Base-by-base conservation (phyloP, 208 protist species). In the Wallacemonas sp. region DNA sequence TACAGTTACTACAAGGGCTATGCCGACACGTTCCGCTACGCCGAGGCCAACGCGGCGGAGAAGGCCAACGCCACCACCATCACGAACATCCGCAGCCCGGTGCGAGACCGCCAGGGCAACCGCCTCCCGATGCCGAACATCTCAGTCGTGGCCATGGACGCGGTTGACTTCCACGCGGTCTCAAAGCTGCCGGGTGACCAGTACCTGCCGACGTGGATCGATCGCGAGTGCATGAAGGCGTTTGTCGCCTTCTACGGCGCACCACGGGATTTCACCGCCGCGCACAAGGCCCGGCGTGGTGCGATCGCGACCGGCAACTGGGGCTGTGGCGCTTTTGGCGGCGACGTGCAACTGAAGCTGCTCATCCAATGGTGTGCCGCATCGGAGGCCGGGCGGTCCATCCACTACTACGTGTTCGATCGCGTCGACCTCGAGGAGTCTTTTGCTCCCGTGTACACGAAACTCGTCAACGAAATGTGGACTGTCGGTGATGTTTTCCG, bases 271-370 rank as follows among this genome's bases (percentile, higher is more conserved):
- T 44, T 65, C 21, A 71, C 68, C 19, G 49, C 61, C 14, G 52
- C 82, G 23, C 21, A 36, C 0, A 63, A 46, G 1, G 60, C 71
- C 12, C 71, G 70, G 19, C 44, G 29, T 0, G 83, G 79, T 12
- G 36, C 77, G 57, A 68, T 95, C 1, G 82, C 83, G 11, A 96
- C 89, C 1, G 93, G 93, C 2, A 87, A 94, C 58, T 98, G 94
- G 93, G 93, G 94, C 41, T 97, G 94, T 64, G 93, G 93, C 33
- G 90, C 89, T 9, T 98, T 97, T 66, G 66, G 78, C 49, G 92
- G 94, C 2, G 81, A 97, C 67, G 39, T 61, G 23, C 61, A 94
- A 41, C 55, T 97, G 63, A 98, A 98, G 67, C 33, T 88, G 24
- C 57, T 98, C 27, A 61, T 97, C 27, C 92, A 97, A 78, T 90